These are phyloP conservation scores for Wickerhamiella kurtzmanii DNA, from an alignment of 805 yeast species.

Conservation along the genomic window DNA sequence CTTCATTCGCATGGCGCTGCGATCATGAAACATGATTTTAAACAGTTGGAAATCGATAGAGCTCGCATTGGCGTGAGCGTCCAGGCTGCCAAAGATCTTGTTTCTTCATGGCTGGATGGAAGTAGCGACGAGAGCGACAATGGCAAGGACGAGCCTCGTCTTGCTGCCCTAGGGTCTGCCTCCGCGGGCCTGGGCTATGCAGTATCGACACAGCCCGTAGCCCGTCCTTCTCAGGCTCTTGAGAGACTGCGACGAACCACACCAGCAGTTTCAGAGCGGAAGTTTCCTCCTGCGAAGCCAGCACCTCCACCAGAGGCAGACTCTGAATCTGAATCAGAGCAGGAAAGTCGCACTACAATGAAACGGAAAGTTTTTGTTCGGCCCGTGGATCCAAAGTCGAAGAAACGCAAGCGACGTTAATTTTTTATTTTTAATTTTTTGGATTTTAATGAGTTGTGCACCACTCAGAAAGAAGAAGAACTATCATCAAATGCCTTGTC, in stretches of 20 bases:
- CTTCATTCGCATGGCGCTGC: not conserved
- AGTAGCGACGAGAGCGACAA: constrained; percentile 5
- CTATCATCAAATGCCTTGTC: too few species aligned
- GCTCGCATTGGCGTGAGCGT: constrained; percentile 14
- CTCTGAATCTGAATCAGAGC: constrained; percentile 9
- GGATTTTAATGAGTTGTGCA: too few species aligned
- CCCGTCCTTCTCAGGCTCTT: constrained; percentile 1
- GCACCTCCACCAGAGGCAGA: not conserved
- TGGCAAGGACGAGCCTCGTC: constrained; percentile 3
- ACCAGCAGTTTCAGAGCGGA: not conserved
- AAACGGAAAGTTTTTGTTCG: not conserved
- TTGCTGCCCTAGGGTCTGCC: constrained; percentile 2
- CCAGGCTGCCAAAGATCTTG: constrained; percentile 14
- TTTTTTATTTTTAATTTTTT: too few species aligned
- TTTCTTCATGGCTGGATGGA: constrained; percentile 13
- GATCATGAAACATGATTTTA: constrained; percentile 6
- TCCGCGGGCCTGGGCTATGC: constrained; percentile 12
- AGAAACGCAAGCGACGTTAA: not conserved
- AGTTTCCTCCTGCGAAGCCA: not conserved
- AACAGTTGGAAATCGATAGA: constrained; percentile 15
- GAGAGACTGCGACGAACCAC: not conserved
- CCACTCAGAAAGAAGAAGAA: too few species aligned
- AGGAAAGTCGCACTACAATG: constrained; percentile 7
- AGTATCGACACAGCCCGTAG: not conserved
- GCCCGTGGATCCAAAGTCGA: not conserved